Evolutionary conservation across 2,329 filamentous ascomycete genomes (phyloP).

Genomic region (Karstenula rhodostoma): DNA sequence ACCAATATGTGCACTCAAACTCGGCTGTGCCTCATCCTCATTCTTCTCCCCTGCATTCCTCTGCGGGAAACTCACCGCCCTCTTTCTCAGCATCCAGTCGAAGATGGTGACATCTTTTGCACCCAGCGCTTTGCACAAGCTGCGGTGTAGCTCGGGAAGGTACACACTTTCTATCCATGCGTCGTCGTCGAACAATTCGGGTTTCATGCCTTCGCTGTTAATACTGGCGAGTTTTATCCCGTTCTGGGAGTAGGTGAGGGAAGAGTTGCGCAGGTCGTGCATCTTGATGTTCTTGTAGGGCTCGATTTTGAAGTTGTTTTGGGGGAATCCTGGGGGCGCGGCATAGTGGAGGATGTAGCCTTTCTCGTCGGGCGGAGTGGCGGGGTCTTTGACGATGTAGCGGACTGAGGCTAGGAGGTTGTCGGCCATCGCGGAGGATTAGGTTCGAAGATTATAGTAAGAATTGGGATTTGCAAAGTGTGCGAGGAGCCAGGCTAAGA

Average conservation of each 20-base stretch:
- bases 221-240: constrained; percentile 14
- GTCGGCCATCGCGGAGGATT: constrained; percentile 10
- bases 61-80: constrained; percentile 18
- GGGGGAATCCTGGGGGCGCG: constrained; percentile 15
- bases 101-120: constrained; percentile 19
- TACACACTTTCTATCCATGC: constrained; percentile 18
- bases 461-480: background rate
- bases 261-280: constrained; percentile 18
- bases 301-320: constrained; percentile 22
- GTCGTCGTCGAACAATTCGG: constrained; percentile 19
- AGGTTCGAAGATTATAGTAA: background rate
- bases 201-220: constrained; percentile 12
- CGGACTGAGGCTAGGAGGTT: constrained; percentile 15
- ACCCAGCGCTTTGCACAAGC: constrained; percentile 11
- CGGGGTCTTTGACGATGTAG: constrained; percentile 13
- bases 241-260: constrained; percentile 6
- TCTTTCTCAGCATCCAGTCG: constrained; percentile 23
- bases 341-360: constrained; percentile 22
- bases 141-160: constrained; percentile 16
- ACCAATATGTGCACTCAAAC: constrained; percentile 21
- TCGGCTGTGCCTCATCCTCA: constrained; percentile 16
- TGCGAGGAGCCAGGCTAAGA: too few relatives aligned
- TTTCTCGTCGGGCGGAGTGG: constrained; percentile 14
- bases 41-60: constrained; percentile 13
- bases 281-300: constrained; percentile 20